Evolutionary conservation across 495 filamentous ascomycete genomes (phyloP).

Genomic region (Hyaloscypha hepaticicola): DNA sequence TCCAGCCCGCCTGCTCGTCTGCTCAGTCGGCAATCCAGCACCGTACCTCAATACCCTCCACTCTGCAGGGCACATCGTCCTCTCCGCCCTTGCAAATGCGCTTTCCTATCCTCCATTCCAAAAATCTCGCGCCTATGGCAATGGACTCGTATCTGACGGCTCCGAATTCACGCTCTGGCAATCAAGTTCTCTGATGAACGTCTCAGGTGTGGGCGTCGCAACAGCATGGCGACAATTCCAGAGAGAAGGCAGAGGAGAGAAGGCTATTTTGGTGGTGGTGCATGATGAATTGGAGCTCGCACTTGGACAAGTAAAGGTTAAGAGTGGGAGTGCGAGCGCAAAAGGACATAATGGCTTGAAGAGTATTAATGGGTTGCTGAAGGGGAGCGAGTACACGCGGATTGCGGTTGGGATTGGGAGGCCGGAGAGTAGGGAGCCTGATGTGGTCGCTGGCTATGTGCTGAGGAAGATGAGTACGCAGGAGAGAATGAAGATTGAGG

Average conservation of each 20-base stretch:
- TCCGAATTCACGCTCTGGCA: constrained; percentile 62
- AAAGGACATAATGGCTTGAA: constrained; percentile 73
- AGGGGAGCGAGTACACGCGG: constrained; percentile 43
- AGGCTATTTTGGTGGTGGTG: constrained; percentile 59
- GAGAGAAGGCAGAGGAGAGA: constrained; percentile 31
- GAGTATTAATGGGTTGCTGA: constrained; percentile 53
- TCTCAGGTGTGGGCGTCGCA: constrained; percentile 49
- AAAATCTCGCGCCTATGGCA: constrained; percentile 37
- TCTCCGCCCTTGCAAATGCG: constrained; percentile 45
- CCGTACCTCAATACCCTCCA: constrained; percentile 66
- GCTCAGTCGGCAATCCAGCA: constrained; percentile 69
- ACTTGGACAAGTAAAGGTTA: constrained; percentile 60
- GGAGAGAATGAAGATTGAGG: constrained; percentile 53
- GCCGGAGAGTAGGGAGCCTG: constrained; percentile 56
- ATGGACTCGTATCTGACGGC: constrained; percentile 38
- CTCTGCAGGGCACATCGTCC: constrained; percentile 66
- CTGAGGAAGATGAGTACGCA: constrained; percentile 56
- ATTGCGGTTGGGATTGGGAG: constrained; percentile 72
- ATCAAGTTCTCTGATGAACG: constrained; percentile 66
- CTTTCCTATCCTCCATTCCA: constrained; percentile 46
- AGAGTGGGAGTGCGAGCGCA: constrained; percentile 51
- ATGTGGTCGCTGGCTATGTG: constrained; percentile 65
- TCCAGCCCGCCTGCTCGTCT: constrained; percentile 54
- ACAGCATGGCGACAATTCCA: constrained; percentile 42
- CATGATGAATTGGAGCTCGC: constrained; percentile 72